Base-by-base conservation (phyloP, 305 asterid species). In the Fraxinus latifolia region DNA sequence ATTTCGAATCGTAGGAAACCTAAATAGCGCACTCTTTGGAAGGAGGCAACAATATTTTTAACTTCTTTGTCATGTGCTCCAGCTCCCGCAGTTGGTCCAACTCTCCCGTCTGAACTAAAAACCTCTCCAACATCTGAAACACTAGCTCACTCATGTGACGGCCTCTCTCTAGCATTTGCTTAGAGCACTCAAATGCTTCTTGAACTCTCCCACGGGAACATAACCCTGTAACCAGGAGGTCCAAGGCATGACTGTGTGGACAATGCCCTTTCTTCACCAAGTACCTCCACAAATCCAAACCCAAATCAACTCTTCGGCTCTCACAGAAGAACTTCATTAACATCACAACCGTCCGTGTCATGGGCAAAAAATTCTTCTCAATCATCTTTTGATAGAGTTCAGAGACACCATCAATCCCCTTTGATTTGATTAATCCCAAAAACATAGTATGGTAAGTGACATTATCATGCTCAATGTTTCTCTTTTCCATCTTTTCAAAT, bases 241-340 rank as follows among this genome's bases (percentile, higher is more conserved):
- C 97, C 74, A 95, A 75, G 2, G 96, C 97, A 89, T 93, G 97
- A 82, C 87, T 72, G 58, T 95, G 99, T 6, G 97, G 98, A 60
- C 99, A 94, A 3, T 91, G 90, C 84, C 99, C 98, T 88, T 90
- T 93, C 85, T 86, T 79, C 85, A 91, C 71, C 85, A 94, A 67
- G 79, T 93, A 93, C 79, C 80, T 85, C 99, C 99, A 96, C 85
- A 96, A 87, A 42, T 87, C 91, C 86, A 94, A 80, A 19, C 94
- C 98, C 84, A 87, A 67, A 82, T 94, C 98, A 79, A 94, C 85
- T 81, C 86, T 79, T 3, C 82, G 80, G 78, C 87, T 93, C 87
- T 86, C 89, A 67, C 98, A 93, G 88, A 96, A 93, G 78, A 86
- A 89, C 85, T 94, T 96, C 91, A 92, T 96, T 85, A 96, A 82